Evolutionary conservation across 257 asterid genomes (phyloP).

Genomic region (Solanum chiquidenum): DNA sequence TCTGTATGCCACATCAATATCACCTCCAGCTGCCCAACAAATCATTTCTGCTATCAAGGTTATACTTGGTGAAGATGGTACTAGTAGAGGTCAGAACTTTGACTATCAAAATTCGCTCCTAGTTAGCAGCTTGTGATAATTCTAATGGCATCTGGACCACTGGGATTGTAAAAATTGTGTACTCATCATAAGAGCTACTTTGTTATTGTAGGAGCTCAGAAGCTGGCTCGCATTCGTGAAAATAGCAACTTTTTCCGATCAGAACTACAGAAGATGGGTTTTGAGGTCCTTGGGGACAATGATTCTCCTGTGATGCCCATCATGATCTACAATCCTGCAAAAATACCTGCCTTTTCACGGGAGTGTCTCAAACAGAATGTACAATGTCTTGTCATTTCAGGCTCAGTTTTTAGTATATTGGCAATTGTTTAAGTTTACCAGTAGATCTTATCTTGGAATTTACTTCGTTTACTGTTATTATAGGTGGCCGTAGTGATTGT

Average conservation of each 20-base stretch:
- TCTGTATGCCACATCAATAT: conserved; percentile 86
- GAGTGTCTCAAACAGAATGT: conserved; percentile 88
- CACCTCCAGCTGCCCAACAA: conserved; percentile 97
- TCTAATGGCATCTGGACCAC: not conserved
- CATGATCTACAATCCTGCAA: conserved; percentile 93
- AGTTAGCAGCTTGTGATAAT: not conserved
- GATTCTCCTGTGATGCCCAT: conserved; percentile 99
- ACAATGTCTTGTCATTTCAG: conserved; percentile 7
- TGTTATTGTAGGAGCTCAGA: conserved; percentile 64
- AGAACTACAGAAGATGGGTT: conserved; percentile 94
- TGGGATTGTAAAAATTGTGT: not conserved
- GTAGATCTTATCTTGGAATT: not conserved
- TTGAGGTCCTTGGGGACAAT: conserved; percentile 95
- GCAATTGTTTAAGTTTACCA: not conserved
- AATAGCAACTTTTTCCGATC: conserved; percentile 89
- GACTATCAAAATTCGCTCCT: not conserved
- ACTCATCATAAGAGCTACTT: not conserved
- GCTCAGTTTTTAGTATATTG: not conserved
- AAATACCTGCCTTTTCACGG: conserved; percentile 95
- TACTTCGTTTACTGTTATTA: not conserved
- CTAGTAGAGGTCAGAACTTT: conserved; percentile 67
- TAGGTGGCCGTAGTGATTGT: conserved; percentile 96
- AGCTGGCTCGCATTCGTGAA: conserved; percentile 82
- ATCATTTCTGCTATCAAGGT: conserved; percentile 82
- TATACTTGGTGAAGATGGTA: conserved; percentile 95